phyloP scores from a whole-genome alignment of 306 rosid species.

The Dalbergia oliveri region DNA sequence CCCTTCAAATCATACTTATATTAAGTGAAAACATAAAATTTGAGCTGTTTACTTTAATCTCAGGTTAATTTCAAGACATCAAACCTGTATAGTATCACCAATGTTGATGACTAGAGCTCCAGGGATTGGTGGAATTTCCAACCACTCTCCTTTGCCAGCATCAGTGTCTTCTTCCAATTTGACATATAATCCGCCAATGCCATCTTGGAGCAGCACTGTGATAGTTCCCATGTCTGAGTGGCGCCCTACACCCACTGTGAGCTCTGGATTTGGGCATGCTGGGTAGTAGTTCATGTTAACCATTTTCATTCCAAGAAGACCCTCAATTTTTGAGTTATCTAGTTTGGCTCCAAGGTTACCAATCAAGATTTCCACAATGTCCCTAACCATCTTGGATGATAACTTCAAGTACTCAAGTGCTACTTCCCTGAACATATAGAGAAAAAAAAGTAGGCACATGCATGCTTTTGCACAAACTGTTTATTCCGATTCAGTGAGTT shows the following conservation, averaged over 20 bases:
- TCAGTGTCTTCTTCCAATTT: conserved; percentile 51
- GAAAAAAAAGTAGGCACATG: background rate
- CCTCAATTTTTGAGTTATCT: conserved; percentile 57
- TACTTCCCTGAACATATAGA: conserved; percentile 48
- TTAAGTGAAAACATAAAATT: background rate
- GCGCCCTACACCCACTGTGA: conserved; percentile 76
- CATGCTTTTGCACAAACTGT: background rate
- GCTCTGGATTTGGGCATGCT: conserved; percentile 77
- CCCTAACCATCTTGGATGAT: conserved; percentile 52
- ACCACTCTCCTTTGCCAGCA: conserved; percentile 57
- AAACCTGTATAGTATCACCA: conserved; percentile 60
- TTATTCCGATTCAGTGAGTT: background rate
- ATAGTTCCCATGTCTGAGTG: conserved; percentile 74
- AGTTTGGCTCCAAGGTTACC: conserved; percentile 54
- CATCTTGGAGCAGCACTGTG: conserved; percentile 74
- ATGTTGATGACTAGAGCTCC: conserved; percentile 72
- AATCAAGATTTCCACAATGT: conserved; percentile 50
- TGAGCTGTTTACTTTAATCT: background rate
- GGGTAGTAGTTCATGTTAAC: conserved; percentile 79
- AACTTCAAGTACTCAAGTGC: conserved; percentile 66
- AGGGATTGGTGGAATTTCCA: conserved; percentile 65
- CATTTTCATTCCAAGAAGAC: conserved; percentile 49
- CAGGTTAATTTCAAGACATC: background rate
- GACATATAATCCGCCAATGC: conserved; percentile 72
- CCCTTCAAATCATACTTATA: background rate